These are phyloP conservation scores for Diaporthe vexans DNA, from an alignment of 2,329 filamentous ascomycete genomes.

Conservation along the genomic window DNA sequence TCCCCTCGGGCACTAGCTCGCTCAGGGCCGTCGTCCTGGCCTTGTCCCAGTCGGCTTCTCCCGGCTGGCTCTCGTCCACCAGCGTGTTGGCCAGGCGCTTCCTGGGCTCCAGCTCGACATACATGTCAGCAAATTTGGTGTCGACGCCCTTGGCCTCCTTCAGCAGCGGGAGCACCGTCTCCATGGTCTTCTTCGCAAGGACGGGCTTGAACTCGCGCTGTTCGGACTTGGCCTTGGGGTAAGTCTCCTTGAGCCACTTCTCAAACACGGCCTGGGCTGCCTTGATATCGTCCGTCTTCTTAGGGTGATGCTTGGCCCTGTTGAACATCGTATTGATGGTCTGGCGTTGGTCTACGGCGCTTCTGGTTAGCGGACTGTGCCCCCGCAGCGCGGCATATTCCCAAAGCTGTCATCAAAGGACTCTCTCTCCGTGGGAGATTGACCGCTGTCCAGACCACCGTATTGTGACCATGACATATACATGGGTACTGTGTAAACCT, in stretches of 20 bases:
- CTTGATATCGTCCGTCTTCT: conserved; percentile 42
- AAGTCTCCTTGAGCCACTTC: conserved; percentile 39
- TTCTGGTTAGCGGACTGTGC: conserved; percentile 1
- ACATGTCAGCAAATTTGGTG: conserved; percentile 39
- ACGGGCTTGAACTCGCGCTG: conserved; percentile 41
- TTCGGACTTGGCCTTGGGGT: conserved; percentile 36
- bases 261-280: conserved; percentile 38
- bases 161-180: conserved; percentile 35
- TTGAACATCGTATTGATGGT: conserved; percentile 42
- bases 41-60: conserved; percentile 40
- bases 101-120: conserved; percentile 36
- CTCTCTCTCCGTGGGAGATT: not conserved
- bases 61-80: conserved; percentile 38
- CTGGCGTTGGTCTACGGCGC: conserved; percentile 38
- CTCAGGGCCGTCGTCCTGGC: conserved; percentile 36
- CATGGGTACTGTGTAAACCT: not conserved
- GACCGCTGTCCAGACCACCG: too few relatives aligned
- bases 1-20: conserved; percentile 31
- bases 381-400: too few relatives aligned
- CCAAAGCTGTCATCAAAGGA: not conserved
- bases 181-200: conserved; percentile 38
- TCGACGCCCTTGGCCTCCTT: conserved; percentile 34
- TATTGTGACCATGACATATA: not conserved
- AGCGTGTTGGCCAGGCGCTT: conserved; percentile 41
- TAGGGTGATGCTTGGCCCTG: conserved; percentile 41